phyloP scores from a whole-genome alignment of 495 filamentous ascomycete genomes.

The Penicillium bovifimosum region DNA sequence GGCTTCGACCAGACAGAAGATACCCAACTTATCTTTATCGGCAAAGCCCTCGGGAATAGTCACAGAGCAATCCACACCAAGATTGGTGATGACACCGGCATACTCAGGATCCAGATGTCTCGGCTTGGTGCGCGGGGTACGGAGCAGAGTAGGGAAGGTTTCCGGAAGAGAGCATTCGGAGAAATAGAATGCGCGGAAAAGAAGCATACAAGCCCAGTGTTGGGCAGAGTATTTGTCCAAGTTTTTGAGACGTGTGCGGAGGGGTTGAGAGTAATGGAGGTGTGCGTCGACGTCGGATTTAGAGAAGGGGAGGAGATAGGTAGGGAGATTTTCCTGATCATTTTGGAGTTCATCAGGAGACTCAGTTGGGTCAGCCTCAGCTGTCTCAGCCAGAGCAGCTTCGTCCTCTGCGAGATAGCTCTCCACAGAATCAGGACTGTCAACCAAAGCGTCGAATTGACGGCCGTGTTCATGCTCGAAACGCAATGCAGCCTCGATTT shows the following conservation, averaged over 20 bases:
- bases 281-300: slow-evolving; percentile 47
- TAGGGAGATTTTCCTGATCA: not conserved
- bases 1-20: slow-evolving; percentile 52
- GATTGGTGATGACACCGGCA: slow-evolving; percentile 26
- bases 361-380: slow-evolving; percentile 15
- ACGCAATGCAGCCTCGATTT: slow-evolving; percentile 76
- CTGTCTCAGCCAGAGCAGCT: slow-evolving; percentile 3
- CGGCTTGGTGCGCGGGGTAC: slow-evolving; percentile 27
- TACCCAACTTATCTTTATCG: slow-evolving; percentile 29
- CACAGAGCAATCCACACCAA: slow-evolving; percentile 30
- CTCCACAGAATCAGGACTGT: slow-evolving; percentile 8
- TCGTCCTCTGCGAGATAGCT: not conserved
- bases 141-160: slow-evolving; percentile 53
- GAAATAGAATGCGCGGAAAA: slow-evolving; percentile 72
- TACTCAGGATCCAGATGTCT: slow-evolving; percentile 28
- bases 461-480: slow-evolving; percentile 56
- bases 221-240: slow-evolving; percentile 33
- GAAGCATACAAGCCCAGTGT: slow-evolving; percentile 63
- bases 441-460: slow-evolving; percentile 39
- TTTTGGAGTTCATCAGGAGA: not conserved
- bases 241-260: slow-evolving; percentile 29
- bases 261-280: slow-evolving; percentile 28
- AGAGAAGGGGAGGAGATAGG: slow-evolving; percentile 58
- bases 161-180: slow-evolving; percentile 58
- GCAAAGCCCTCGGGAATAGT: slow-evolving; percentile 22